Base-by-base conservation (phyloP, 495 filamentous ascomycete species). In the Penicillium salamii region DNA sequence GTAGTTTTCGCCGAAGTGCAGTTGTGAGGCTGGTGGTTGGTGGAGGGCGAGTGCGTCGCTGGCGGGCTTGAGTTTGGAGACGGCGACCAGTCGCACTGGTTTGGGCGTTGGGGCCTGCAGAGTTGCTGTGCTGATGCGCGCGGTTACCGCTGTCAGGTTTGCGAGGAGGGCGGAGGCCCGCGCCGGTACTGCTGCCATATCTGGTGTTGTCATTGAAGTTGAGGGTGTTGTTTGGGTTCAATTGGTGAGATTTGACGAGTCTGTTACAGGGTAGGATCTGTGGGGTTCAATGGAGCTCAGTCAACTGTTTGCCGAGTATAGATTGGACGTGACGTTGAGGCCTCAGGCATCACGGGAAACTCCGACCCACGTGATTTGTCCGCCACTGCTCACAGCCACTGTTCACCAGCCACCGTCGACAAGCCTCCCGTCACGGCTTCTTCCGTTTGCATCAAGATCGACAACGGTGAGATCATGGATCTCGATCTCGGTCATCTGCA, bases 1-100 rank as follows among this genome's bases (percentile, higher is more conserved):
- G 75, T 98, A 98, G 73, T 98, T 98, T 70, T 98, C 93, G 53
- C 93, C 93, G 67, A 97, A 97, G 69, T 97, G 90, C 42, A 75
- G 56, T 34, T 96, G 91, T 1, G 59, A 38, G 15, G 74, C 66
- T 0, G 78, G 75, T 1, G 77, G 57, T 49, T 81, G 71, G 72
- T 95, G 86, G 2, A 98, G 78, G 41, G 89, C 83, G 34, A 95
- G 76, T 60, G 97, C 84, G 70, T 97, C 95, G 45, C 86, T 82
- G 43, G 84, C 88, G 9, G 93, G 90, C 67, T 97, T 96, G 55
- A 93, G 77, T 66, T 98, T 98, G 14, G 90, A 96, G 42, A 98
- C 91, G 26, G 91, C 91, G 19, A 98, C 87, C 19, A 97, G 76
- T 15, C 93, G 86, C 46, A 95, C 49, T 9, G 66, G 50, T 51